phyloP scores from a whole-genome alignment of 2,329 filamentous ascomycete species.

The Nemania sp. region DNA sequence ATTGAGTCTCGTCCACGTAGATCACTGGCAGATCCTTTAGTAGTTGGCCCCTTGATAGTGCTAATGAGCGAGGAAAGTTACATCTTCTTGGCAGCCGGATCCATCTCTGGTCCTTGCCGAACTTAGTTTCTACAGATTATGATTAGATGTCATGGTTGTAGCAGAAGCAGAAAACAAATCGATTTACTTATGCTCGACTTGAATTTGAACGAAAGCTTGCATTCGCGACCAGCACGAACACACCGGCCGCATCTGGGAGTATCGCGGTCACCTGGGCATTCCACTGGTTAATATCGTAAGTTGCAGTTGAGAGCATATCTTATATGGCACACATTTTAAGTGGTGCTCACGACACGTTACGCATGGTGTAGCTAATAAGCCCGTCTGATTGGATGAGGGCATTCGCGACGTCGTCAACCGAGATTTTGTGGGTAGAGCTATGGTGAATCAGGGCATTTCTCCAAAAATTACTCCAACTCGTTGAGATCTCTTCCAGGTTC shows the following conservation, averaged over 20 bases:
- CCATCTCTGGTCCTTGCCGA: conserved; percentile 38
- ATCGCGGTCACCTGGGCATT: conserved; percentile 45
- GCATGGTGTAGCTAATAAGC: conserved; percentile 41
- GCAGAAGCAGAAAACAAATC: not conserved
- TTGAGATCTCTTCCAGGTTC: conserved; percentile 24
- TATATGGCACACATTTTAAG: conserved; percentile 46
- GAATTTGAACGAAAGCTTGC: conserved; percentile 41
- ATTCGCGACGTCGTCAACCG: conserved; percentile 36
- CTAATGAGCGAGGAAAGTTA: conserved; percentile 20
- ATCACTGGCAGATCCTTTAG: conserved; percentile 34
- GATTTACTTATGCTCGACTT: conserved; percentile 38
- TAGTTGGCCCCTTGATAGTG: not conserved
- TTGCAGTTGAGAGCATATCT: not conserved
- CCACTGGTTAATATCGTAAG: conserved; percentile 24
- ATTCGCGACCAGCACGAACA: conserved; percentile 39
- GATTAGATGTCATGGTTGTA: conserved; percentile 6
- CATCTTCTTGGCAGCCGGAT: conserved; percentile 34
- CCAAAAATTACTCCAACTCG: conserved; percentile 22
- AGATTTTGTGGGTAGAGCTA: too few species aligned
- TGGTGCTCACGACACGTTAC: conserved; percentile 53
- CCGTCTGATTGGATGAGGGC: conserved; percentile 38
- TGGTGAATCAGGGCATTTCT: too few species aligned
- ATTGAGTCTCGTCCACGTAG: conserved; percentile 39
- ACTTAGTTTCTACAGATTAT: conserved; percentile 26
- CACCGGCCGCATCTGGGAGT: conserved; percentile 40